Base-by-base conservation (phyloP, 495 filamentous ascomycete species). In the Neurospora sp. region DNA sequence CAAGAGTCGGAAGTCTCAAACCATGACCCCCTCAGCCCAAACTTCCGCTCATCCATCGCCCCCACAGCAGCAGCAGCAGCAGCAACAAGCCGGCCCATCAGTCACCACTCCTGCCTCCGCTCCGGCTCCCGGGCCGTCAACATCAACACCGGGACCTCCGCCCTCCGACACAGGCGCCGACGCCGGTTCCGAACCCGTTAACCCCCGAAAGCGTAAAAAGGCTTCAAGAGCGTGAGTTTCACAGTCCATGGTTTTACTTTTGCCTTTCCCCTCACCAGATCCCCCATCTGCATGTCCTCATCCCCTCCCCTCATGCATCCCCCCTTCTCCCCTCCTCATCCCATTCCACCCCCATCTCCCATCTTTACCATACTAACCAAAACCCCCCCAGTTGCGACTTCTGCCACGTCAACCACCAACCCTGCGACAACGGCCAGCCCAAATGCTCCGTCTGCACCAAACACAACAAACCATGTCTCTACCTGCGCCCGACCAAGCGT, bases 331-430 rank as follows among this genome's bases (percentile, higher is more conserved):
- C 14, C 18, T 16, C 48, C 40, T 27, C n/a, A 22, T 40, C 39
- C 53, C 53, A 31, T 53, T 7, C 42, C 6, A 48, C 39, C 37
- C 68, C 46, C 16, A 11, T 16, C 18, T 39, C 69, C 35, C 35
- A 37, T 5, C 14, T 31, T 44, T 22, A 71, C 38, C 18, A 66
- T 8, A n/a, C 20, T 66, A 73, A 69, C 70, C 27, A 31, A 31
- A 31, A 31, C 2, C 18, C 71, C 37, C 40, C 22, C 71, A 82
- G 80, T 20, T 82, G 80, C 73, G 80, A 82, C 73, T 82, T 82
- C 53, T 82, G 80, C 73, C 80, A 82, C 70, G 77, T 80, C 70
- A 82, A 82, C 74, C 80, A 82, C 69, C 80, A 82, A 70, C 80
- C 80, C 5, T 82, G 80, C 73, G 80, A 82, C 78, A 82, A 82